phyloP scores from a whole-genome alignment of 2,329 filamentous ascomycete species.

The Hansfordia pulvinata region DNA sequence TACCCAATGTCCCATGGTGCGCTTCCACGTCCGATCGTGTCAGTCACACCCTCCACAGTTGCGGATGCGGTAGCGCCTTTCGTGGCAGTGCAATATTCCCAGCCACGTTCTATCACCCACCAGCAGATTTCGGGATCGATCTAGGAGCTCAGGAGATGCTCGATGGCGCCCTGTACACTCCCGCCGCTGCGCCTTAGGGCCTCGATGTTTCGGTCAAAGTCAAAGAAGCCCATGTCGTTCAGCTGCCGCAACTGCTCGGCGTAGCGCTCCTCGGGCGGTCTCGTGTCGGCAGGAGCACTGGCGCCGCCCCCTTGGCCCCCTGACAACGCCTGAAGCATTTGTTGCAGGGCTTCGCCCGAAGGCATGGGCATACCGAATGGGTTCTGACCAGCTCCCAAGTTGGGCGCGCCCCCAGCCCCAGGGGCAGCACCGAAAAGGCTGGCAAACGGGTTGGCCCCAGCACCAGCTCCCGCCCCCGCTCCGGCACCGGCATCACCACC shows the following conservation, averaged over 20 bases:
- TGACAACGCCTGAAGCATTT: conserved; percentile 37
- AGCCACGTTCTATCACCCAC: no score
- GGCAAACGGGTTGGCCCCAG: conserved; percentile 57
- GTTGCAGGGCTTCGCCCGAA: conserved; percentile 41
- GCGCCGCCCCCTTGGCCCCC: conserved; percentile 21
- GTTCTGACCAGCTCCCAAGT: conserved; percentile 18
- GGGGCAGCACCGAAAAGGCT: conserved; percentile 38
- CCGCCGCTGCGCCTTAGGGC: conserved; percentile 81
- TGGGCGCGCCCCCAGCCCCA: conserved; percentile 13
- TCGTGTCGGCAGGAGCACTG: conserved; percentile 55
- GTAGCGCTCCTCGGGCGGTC: conserved; percentile 88
- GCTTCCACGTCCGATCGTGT: no score
- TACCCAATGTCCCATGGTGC: no score
- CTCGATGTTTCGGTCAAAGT: conserved; percentile 86
- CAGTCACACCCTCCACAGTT: no score
- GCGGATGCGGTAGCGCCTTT: no score
- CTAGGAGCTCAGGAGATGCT: conserved; percentile 53
- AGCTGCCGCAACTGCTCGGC: conserved; percentile 77
- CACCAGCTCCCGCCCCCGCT: no score
- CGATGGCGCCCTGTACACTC: conserved; percentile 83
- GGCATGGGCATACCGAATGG: conserved; percentile 29
- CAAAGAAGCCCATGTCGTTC: conserved; percentile 98
- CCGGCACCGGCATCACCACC: conserved; percentile 12
- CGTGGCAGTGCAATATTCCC: no score
- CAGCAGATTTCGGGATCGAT: no score